Evolutionary conservation across 2,329 filamentous ascomycete genomes (phyloP), one percentile per base, ranked within the genome.

Genomic region (Camptophora hylomeconis): DNA sequence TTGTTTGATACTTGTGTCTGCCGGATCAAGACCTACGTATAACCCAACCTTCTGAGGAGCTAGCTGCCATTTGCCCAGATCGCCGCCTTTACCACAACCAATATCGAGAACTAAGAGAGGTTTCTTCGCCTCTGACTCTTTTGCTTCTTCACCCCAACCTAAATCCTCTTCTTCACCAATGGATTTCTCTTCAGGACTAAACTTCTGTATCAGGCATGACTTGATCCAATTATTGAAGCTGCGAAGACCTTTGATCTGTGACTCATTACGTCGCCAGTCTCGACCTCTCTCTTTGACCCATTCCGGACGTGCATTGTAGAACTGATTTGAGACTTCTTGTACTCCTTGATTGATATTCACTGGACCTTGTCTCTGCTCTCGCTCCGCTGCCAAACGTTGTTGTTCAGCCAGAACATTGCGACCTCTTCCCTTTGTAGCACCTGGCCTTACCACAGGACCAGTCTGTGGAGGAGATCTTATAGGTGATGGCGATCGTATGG

Each of bases 141-240:
- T 48, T n/a, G 48, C 49, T 16, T 48, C 53, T 27, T 57, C 51
- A 16, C 53, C 53, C 57, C 54, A 60, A n/a, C 57, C 54, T 33
- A 56, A 53, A 21, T 48, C 49, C 31, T 54, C 71, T 20, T 69
- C 69, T 24, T 42, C 33, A 19, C 45, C 46, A 14, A 47, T 48
- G n/a, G 52, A 53, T 2, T 75, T 70, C 52, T 87, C 80, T 40
- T 77, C 75, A 0, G 80, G 80, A 4, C 82, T 83, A 58, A 94
- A 95, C 52, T 93, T 94, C 51, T 95, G 86, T 43, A 98, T 95
- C 44, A 95, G 72, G 27, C 81, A 87, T 50, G 83, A 93, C 65
- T 98, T 98, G 58, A 98, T 72, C 89, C 89, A 98, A 56, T 98
- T 98, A 61, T 98, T 98, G 64, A 93, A 89, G 42, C 80, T 82